phyloP scores from a whole-genome alignment of 768 basidiomycete species.

The Tephrocybe sp. region DNA sequence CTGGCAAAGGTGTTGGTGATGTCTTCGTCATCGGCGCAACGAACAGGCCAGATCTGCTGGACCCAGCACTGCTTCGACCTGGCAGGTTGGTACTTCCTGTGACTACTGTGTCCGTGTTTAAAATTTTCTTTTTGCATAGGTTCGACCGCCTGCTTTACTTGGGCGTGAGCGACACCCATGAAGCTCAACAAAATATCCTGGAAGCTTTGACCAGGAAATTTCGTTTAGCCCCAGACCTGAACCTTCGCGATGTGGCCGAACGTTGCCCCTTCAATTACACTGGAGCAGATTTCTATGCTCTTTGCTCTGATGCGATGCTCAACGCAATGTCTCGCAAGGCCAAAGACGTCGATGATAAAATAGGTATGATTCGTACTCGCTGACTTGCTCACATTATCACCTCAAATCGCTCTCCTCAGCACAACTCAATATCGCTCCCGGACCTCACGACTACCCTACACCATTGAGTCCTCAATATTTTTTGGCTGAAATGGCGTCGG shows the following conservation, averaged over 20 bases:
- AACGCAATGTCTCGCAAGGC: slow-evolving; percentile 93
- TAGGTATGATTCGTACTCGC: slow-evolving; percentile 52
- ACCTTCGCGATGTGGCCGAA: slow-evolving; percentile 62
- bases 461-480: slow-evolving; percentile 89
- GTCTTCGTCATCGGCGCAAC: slow-evolving; percentile 97
- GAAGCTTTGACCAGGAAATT: slow-evolving; percentile 93
- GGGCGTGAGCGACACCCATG: slow-evolving; percentile 84
- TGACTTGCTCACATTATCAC: background rate
- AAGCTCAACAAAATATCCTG: slow-evolving; percentile 82
- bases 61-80: slow-evolving; percentile 85
- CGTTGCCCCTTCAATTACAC: slow-evolving; percentile 91
- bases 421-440: slow-evolving; percentile 45
- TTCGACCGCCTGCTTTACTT: slow-evolving; percentile 98
- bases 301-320: slow-evolving; percentile 95
- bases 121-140: slow-evolving; percentile 37
- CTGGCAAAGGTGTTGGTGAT: slow-evolving; percentile 55
- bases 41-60: slow-evolving; percentile 89
- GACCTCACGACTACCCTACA: slow-evolving; percentile 47
- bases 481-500: slow-evolving; percentile 74
- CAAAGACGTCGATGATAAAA: slow-evolving; percentile 67
- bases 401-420: slow-evolving; percentile 23
- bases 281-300: slow-evolving; percentile 96
- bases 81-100: slow-evolving; percentile 55
- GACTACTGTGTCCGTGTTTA: background rate
- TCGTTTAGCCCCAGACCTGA: slow-evolving; percentile 64